phyloP scores from a whole-genome alignment of 192 early-diverging fungal genomes.

The Mortierella claussenii region DNA sequence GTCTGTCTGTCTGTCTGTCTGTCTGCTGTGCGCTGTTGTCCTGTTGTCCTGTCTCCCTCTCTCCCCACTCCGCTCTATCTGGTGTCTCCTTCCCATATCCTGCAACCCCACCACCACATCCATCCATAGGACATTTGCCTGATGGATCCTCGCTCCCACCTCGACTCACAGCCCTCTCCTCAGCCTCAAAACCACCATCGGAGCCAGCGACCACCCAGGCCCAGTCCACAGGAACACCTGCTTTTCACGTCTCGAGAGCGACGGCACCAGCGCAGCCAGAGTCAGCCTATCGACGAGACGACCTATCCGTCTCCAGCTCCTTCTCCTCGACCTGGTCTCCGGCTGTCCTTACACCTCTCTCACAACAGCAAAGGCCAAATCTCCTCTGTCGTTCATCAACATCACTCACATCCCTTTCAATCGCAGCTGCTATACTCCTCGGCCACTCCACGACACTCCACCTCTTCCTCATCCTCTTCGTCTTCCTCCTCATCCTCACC shows the following conservation, averaged over 20 bases:
- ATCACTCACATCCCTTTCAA: slow-evolving; percentile 7
- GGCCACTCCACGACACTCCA: slow-evolving; percentile 14
- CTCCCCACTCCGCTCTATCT: too few species aligned
- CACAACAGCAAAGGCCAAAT: slow-evolving; percentile 31
- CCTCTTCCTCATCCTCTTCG: slow-evolving; percentile 4
- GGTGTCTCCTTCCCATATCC: too few species aligned
- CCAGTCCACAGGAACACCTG: not conserved
- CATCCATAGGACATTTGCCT: too few species aligned
- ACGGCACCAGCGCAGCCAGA: slow-evolving; percentile 3
- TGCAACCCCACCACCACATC: too few species aligned
- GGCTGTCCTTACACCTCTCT: slow-evolving; percentile 40
- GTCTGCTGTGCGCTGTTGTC: too few species aligned
- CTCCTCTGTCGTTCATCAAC: not conserved
- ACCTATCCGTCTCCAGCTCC: slow-evolving; percentile 45
- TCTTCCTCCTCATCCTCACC: slow-evolving; percentile 8
- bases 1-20: too few species aligned
- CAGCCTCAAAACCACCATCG: too few species aligned
- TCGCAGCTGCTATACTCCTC: too few species aligned
- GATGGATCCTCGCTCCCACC: too few species aligned
- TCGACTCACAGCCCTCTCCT: too few species aligned
- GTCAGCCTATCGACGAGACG: slow-evolving; percentile 6
- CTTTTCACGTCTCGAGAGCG: not conserved
- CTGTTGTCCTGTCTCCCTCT: too few species aligned
- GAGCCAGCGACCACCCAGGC: too few species aligned
- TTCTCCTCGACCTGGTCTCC: slow-evolving; percentile 42